Evolutionary conservation across 495 filamentous ascomycete species (phyloP).

Genomic region (Daldinia concentrica): DNA sequence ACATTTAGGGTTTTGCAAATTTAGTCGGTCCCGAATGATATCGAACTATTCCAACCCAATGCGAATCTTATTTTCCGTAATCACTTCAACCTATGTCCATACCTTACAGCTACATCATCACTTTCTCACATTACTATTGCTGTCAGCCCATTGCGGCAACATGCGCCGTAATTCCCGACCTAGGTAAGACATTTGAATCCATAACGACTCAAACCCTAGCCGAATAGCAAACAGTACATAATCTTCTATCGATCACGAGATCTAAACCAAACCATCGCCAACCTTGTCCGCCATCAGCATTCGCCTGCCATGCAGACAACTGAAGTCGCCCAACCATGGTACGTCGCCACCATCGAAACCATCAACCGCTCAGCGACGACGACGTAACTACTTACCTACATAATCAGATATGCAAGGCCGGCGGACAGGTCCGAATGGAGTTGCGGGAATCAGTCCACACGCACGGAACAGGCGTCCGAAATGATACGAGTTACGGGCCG

Average conservation of each 20-base stretch:
- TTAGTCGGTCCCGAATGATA: background rate
- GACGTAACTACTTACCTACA: background rate
- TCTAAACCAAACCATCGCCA: background rate
- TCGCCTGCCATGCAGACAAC: background rate
- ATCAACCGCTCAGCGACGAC: background rate
- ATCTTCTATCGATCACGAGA: background rate
- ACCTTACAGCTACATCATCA: background rate
- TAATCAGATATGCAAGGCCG: constrained; percentile 8
- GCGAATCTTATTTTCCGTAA: too few relatives aligned
- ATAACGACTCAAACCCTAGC: background rate
- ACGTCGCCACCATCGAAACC: background rate
- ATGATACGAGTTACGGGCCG: constrained; percentile 1
- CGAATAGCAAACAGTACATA: background rate
- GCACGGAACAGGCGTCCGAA: constrained; percentile 12
- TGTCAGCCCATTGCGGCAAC: background rate
- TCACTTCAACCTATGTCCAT: too few relatives aligned
- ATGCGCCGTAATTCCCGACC: background rate
- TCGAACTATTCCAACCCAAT: too few relatives aligned
- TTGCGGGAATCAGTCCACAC: background rate
- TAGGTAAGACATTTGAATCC: background rate
- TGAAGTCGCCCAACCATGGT: background rate
- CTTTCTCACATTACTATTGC: background rate
- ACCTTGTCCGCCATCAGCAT: background rate
- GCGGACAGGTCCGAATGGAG: constrained; percentile 20
- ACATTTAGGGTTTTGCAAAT: background rate